Evolutionary conservation across 2,329 filamentous ascomycete species (phyloP).

Genomic region (Colletotrichum sp.): DNA sequence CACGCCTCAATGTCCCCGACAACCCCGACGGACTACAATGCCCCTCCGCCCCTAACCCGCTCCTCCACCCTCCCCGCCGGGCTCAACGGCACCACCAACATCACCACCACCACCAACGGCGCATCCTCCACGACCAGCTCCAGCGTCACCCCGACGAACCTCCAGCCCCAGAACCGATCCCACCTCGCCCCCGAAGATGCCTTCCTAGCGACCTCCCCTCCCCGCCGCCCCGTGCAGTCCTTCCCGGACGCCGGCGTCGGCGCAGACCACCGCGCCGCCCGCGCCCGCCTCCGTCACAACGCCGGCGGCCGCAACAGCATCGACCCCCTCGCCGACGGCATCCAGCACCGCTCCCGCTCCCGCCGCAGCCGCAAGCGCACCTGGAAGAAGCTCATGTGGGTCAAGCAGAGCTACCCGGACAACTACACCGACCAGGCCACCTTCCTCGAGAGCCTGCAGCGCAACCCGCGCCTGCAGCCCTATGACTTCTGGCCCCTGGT

Average conservation of each 20-base stretch:
- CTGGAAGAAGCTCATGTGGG: constrained; percentile 98
- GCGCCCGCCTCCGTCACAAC: constrained; percentile 25
- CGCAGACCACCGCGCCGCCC: constrained; percentile 24
- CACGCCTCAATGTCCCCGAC: constrained; percentile 13
- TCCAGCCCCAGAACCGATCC: constrained; percentile 59
- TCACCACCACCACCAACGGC: constrained; percentile 26
- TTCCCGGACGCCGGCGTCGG: constrained; percentile 22
- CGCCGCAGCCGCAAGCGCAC: constrained; percentile 73
- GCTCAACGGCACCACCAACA: constrained; percentile 27
- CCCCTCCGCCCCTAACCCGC: constrained; percentile 36
- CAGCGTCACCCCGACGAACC: background rate
- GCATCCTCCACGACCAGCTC: constrained; percentile 25
- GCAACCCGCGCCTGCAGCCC: constrained; percentile 89
- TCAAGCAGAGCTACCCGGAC: constrained; percentile 97
- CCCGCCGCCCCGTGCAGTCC: constrained; percentile 51
- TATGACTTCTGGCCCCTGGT: constrained; percentile 99
- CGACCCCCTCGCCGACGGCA: constrained; percentile 31
- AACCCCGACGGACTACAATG: constrained; percentile 19
- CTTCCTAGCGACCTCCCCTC: constrained; percentile 68
- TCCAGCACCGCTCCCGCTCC: constrained; percentile 63
- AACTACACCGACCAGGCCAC: constrained; percentile 98
- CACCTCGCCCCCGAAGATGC: constrained; percentile 87
- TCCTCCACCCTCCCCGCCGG: constrained; percentile 44
- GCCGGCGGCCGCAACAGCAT: background rate
- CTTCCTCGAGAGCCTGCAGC: constrained; percentile 93